These are phyloP conservation scores for Aphanomyces astaci DNA, from an alignment of 352 stramenopile species.

Conservation along the genomic window DNA sequence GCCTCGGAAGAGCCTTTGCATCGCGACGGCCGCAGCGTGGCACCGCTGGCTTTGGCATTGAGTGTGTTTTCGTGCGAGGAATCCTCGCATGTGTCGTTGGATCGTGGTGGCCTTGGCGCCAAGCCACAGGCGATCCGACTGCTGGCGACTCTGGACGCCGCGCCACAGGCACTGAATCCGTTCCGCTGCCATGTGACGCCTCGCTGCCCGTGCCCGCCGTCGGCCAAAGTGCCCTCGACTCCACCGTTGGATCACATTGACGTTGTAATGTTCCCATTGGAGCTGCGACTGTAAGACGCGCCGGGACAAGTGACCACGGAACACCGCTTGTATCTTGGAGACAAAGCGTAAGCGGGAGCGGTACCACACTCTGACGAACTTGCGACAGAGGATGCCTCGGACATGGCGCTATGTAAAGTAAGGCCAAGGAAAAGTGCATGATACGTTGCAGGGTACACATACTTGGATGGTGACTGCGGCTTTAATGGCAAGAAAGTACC, in stretches of 20 bases:
- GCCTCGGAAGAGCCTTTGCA: slow-evolving; percentile 64
- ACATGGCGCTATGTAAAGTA: slow-evolving; percentile 26
- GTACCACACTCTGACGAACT: slow-evolving; percentile 46
- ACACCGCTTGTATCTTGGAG: slow-evolving; percentile 48
- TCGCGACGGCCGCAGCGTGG: slow-evolving; percentile 34
- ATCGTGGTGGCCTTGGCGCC: slow-evolving; percentile 36
- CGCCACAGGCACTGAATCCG: slow-evolving; percentile 65
- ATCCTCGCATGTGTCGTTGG: slow-evolving; percentile 47
- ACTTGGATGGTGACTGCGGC: slow-evolving; percentile 46
- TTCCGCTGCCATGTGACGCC: slow-evolving; percentile 32
- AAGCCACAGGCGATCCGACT: slow-evolving; percentile 50
- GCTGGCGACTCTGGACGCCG: slow-evolving; percentile 35
- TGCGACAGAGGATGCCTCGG: slow-evolving; percentile 45
- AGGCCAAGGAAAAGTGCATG: not conserved
- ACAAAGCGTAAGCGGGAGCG: slow-evolving; percentile 39
- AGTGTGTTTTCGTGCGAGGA: slow-evolving; percentile 37
- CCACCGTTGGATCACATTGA: slow-evolving; percentile 52
- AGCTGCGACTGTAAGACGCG: slow-evolving; percentile 41
- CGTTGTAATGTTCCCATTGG: slow-evolving; percentile 53
- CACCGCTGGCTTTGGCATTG: slow-evolving; percentile 19
- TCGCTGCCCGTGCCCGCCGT: slow-evolving; percentile 8
- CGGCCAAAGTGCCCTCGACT: slow-evolving; percentile 42
- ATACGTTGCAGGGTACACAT: not conserved
- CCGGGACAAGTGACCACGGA: slow-evolving; percentile 45
- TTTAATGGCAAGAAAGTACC: slow-evolving; percentile 36